A percentile compares a stretch with the other conserved stretches of the same genome.
Conservation (phyloP, 108 stramenopile genomes). For the Cyclotella sp. region DNA sequence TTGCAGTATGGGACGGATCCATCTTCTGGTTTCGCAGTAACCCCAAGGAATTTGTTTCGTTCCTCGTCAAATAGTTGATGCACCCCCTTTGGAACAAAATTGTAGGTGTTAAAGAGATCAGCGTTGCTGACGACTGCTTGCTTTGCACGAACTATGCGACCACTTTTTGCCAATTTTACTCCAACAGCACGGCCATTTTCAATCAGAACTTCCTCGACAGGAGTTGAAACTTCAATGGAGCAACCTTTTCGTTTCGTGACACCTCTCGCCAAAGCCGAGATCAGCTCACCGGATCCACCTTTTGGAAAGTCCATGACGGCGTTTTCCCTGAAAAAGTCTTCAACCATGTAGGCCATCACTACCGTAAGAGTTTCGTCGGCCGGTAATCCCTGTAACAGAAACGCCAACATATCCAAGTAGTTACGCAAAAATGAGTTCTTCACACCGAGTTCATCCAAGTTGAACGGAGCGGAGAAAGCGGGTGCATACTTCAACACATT, state of each 20-base stretch:
- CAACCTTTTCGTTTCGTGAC: slow-evolving; percentile 73
- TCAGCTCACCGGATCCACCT: slow-evolving; percentile 88
- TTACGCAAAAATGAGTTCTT: slow-evolving; percentile 89
- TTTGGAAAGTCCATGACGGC: slow-evolving; percentile 92
- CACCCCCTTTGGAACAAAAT: slow-evolving; percentile 61
- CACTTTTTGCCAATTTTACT: slow-evolving; percentile 70
- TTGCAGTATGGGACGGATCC: slow-evolving; percentile 77
- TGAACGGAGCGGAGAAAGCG: slow-evolving; percentile 71
- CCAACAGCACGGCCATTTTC: slow-evolving; percentile 83
- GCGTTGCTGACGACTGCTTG: slow-evolving; percentile 93
- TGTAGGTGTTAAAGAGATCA: slow-evolving; percentile 80
- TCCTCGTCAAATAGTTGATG: slow-evolving; percentile 48
- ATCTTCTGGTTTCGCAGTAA: slow-evolving; percentile 62
- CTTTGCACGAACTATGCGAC: slow-evolving; percentile 68
- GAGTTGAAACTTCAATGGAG: slow-evolving; percentile 62
- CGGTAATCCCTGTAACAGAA: slow-evolving; percentile 89
- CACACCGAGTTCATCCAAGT: slow-evolving; percentile 77
- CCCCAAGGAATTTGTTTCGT: slow-evolving; percentile 63
- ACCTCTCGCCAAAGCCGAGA: slow-evolving; percentile 88
- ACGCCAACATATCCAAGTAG: slow-evolving; percentile 91
- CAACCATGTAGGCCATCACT: slow-evolving; percentile 94
- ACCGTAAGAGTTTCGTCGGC: slow-evolving; percentile 90
- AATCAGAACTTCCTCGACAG: slow-evolving; percentile 87
- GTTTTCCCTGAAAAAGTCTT: slow-evolving; percentile 89
- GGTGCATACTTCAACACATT: slow-evolving; percentile 69